Evolutionary conservation across 2,329 filamentous ascomycete species (phyloP).

Genomic region (Aspergillus brasiliensis): DNA sequence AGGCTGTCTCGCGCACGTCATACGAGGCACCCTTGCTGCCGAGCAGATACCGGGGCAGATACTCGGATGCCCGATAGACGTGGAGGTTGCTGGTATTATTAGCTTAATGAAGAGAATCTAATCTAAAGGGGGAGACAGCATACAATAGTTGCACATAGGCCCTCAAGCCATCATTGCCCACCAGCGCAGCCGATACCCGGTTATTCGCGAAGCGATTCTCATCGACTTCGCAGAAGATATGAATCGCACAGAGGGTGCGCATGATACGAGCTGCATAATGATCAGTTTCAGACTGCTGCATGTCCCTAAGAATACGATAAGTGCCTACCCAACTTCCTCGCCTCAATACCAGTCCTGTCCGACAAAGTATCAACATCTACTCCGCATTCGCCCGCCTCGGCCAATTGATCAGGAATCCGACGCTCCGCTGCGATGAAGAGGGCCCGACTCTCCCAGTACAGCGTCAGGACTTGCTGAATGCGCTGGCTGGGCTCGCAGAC

Average conservation of each 20-base stretch:
- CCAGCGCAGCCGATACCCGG: background rate
- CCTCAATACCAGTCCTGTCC: background rate
- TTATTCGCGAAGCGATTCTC: conserved; percentile 10
- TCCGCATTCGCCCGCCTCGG: too few relatives aligned
- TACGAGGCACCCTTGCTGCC: background rate
- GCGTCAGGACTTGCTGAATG: conserved; percentile 4
- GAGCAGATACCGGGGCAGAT: conserved; percentile 5
- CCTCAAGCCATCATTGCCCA: conserved; percentile 7
- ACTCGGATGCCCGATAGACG: conserved; percentile 8
- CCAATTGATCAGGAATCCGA: conserved; percentile 5
- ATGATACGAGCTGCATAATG: conserved; percentile 2
- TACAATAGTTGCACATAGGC: conserved; percentile 11
- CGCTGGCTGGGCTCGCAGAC: conserved; percentile 4
- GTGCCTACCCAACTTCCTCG: conserved; percentile 4
- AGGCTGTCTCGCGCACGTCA: conserved; percentile 10
- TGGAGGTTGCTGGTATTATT: too few relatives aligned
- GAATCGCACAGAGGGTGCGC: conserved; percentile 11
- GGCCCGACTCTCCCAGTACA: conserved; percentile 7
- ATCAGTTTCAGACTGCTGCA: too few relatives aligned
- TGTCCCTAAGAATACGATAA: too few relatives aligned
- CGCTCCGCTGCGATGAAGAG: conserved; percentile 6
- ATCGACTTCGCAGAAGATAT: conserved; percentile 1
- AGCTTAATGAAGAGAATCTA: background rate
- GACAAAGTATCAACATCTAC: too few relatives aligned
- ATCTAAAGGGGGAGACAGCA: background rate